phyloP scores from a whole-genome alignment of 805 yeast genomes.

The Ogataea ramenticola region DNA sequence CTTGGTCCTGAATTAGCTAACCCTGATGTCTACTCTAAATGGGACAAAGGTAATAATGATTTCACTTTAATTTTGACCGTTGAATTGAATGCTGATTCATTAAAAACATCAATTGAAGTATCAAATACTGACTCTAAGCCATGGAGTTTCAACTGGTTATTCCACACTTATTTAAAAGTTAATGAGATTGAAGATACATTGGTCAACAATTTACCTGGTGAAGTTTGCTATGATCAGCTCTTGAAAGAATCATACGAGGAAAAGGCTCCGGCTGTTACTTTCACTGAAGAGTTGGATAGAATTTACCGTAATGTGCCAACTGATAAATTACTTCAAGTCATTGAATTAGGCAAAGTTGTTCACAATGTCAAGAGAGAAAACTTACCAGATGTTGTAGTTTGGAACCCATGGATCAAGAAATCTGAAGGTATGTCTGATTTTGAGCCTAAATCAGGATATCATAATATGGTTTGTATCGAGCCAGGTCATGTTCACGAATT shows the following conservation, averaged over 20 bases:
- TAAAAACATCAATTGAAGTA: conserved; percentile 69
- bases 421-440: conserved; percentile 84
- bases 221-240: conserved; percentile 70
- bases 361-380: conserved; percentile 61
- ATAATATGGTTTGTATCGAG: conserved; percentile 88
- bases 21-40: conserved; percentile 46
- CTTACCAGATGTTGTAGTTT: conserved; percentile 67
- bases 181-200: conserved; percentile 72
- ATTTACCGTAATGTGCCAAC: conserved; percentile 61
- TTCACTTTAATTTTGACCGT: conserved; percentile 73
- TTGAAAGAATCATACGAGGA: conserved; percentile 54
- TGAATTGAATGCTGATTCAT: conserved; percentile 45
- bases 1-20: conserved; percentile 80
- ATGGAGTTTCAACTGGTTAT: conserved; percentile 88
- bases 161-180: conserved; percentile 81
- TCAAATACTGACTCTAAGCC: conserved; percentile 57
- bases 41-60: conserved; percentile 53
- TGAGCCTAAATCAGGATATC: conserved; percentile 75
- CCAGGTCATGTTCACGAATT: conserved; percentile 83
- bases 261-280: conserved; percentile 66
- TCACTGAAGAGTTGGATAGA: conserved; percentile 77
- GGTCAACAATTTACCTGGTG: conserved; percentile 73
- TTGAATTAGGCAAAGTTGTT: conserved; percentile 61
- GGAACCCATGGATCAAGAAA: conserved; percentile 95
- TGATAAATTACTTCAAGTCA: conserved; percentile 55